Evolutionary conservation across 768 basidiomycete species (phyloP).

Genomic region (Dioszegia hungarica): DNA sequence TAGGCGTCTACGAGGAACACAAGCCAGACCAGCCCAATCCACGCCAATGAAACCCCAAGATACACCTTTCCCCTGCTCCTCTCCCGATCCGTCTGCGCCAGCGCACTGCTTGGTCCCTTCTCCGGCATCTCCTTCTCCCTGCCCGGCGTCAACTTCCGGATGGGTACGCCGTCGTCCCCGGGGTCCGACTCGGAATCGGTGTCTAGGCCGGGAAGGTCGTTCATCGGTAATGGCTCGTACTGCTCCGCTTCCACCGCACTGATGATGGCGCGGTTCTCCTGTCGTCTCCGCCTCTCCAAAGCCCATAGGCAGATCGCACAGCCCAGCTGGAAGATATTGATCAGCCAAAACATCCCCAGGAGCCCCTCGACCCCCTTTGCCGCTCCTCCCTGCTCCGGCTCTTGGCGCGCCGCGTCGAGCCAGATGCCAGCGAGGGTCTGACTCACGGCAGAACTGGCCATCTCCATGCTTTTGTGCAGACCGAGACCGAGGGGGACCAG

Average conservation of each 20-base stretch:
- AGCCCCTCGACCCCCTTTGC: conserved; percentile 6
- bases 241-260: background rate
- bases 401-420: conserved; percentile 12
- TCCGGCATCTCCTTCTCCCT: background rate
- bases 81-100: conserved; percentile 9
- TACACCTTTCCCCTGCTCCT: background rate
- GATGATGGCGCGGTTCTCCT: background rate
- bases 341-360: conserved; percentile 14
- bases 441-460: conserved; percentile 14
- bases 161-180: too few species aligned
- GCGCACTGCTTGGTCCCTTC: conserved; percentile 2
- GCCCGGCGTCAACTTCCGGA: background rate
- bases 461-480: conserved; percentile 30
- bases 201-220: conserved; percentile 3
- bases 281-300: conserved; percentile 7
- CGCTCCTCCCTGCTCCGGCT: background rate
- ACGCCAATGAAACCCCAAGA: conserved; percentile 9
- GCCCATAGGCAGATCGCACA: conserved; percentile 10
- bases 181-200: conserved; percentile 2
- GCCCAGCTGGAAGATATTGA: conserved; percentile 22
- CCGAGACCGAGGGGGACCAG: conserved; percentile 27
- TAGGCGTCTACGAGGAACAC: conserved; percentile 14
- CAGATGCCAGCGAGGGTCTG: conserved; percentile 26
- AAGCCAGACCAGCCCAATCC: conserved; percentile 21
- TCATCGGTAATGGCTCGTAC: conserved; percentile 13